Percentiles rank a stretch among this genome's conserved stretches.
These are phyloP conservation scores for Cocos nucifera DNA, from an alignment of 176 grass and related monocot species.

Conservation along the genomic window DNA sequence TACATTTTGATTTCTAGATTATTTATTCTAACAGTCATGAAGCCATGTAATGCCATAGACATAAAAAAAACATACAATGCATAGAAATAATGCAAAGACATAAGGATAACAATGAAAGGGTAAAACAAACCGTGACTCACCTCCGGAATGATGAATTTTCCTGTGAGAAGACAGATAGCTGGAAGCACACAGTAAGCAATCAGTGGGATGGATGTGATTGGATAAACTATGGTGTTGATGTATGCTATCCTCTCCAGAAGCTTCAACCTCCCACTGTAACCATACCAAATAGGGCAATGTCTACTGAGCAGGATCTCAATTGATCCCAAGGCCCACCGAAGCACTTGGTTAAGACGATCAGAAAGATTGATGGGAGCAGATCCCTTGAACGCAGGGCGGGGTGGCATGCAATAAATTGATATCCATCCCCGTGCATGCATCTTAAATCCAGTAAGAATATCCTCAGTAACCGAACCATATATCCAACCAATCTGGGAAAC, in stretches of 20 bases:
- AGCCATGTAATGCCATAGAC: no score
- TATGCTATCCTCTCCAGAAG: constrained; percentile 81
- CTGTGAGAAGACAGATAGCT: constrained; percentile 78
- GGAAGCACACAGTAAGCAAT: constrained; percentile 74
- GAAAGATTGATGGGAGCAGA: constrained; percentile 92
- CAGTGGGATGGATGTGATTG: constrained; percentile 75
- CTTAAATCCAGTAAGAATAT: no score
- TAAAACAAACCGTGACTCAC: constrained; percentile 25
- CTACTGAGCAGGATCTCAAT: constrained; percentile 79
- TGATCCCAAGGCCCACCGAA: constrained; percentile 88
- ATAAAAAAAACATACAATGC: no score
- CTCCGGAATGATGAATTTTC: constrained; percentile 88
- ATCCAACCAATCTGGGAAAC: constrained; percentile 87
- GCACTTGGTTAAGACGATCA: constrained; percentile 81
- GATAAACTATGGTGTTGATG: constrained; percentile 88
- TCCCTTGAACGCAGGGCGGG: no score
- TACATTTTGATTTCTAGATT: no score
- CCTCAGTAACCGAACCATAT: no score
- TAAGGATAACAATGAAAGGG: constrained; percentile 5
- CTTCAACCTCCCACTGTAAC: constrained; percentile 60
- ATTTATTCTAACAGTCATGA: no score
- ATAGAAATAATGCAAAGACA: no score
- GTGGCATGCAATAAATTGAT: no score
- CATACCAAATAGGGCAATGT: constrained; percentile 95
- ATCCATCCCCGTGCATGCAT: no score